Conservation (phyloP, 2,329 filamentous ascomycete species). For the Parastagonospora avenae region DNA sequence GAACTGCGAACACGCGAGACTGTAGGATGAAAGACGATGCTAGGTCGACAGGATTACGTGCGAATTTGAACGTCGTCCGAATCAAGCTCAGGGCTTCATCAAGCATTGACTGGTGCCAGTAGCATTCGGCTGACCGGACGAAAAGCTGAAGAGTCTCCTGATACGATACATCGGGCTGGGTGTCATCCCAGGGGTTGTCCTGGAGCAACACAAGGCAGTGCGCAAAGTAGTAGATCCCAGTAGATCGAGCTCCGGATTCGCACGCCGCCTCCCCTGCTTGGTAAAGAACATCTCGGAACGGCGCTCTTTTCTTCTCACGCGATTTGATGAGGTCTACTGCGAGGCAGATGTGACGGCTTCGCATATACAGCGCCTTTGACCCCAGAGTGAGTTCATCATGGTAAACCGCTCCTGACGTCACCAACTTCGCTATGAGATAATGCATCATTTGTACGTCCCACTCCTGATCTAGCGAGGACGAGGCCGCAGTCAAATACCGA, state of each 20-base stretch:
- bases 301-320: slow-evolving; percentile 63
- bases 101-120: slow-evolving; percentile 77
- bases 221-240: slow-evolving; percentile 80
- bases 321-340: slow-evolving; percentile 75
- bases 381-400: slow-evolving; percentile 60
- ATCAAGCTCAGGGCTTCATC: slow-evolving; percentile 71
- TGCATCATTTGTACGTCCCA: slow-evolving; percentile 68
- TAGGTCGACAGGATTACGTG: slow-evolving; percentile 76
- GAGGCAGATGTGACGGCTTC: slow-evolving; percentile 81
- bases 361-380: slow-evolving; percentile 65
- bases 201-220: slow-evolving; percentile 81
- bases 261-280: slow-evolving; percentile 78
- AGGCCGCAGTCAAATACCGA: slow-evolving; percentile 78
- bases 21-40: slow-evolving; percentile 83
- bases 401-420: slow-evolving; percentile 71
- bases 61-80: slow-evolving; percentile 70
- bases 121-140: slow-evolving; percentile 80
- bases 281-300: slow-evolving; percentile 77
- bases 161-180: slow-evolving; percentile 74
- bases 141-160: slow-evolving; percentile 77
- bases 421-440: slow-evolving; percentile 81
- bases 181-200: slow-evolving; percentile 75
- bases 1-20: slow-evolving; percentile 76
- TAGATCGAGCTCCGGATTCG: slow-evolving; percentile 81
- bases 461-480: slow-evolving; percentile 65